These are phyloP conservation scores for Termitomyces sp. DNA, from an alignment of 768 basidiomycete species.

Conservation along the genomic window DNA sequence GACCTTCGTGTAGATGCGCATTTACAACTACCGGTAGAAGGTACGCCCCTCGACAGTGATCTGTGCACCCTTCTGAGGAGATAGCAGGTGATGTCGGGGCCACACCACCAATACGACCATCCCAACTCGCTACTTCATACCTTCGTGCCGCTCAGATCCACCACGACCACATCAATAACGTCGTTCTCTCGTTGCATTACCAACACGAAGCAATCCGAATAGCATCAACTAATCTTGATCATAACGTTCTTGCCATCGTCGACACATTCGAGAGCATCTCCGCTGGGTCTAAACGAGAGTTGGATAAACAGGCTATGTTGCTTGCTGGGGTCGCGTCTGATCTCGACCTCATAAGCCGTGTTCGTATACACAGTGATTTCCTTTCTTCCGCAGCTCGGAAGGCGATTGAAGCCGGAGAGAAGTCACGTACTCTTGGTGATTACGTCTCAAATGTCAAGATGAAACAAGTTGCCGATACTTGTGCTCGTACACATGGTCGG, in stretches of 20 bases:
- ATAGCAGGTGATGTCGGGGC: constrained; percentile 53
- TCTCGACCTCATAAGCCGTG: constrained; percentile 62
- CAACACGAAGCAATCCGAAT: constrained; percentile 73
- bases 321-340: constrained; percentile 68
- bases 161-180: constrained; percentile 55
- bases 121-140: constrained; percentile 65
- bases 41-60: constrained; percentile 30
- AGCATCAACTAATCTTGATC: constrained; percentile 68
- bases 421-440: constrained; percentile 68
- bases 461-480: constrained; percentile 74
- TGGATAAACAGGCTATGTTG: constrained; percentile 61
- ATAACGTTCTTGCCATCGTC: constrained; percentile 65
- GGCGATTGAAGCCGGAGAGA: constrained; percentile 70
- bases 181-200: constrained; percentile 48
- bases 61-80: not conserved
- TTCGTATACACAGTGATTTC: constrained; percentile 73
- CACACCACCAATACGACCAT: constrained; percentile 70
- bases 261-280: constrained; percentile 69
- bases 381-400: constrained; percentile 62
- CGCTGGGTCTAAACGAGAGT: constrained; percentile 52
- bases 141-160: constrained; percentile 61
- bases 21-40: constrained; percentile 70
- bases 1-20: constrained; percentile 58
- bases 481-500: constrained; percentile 65
- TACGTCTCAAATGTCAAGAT: constrained; percentile 80